Evolutionary conservation across 352 stramenopile species (phyloP).

Genomic region (Phytopythium litorale): DNA sequence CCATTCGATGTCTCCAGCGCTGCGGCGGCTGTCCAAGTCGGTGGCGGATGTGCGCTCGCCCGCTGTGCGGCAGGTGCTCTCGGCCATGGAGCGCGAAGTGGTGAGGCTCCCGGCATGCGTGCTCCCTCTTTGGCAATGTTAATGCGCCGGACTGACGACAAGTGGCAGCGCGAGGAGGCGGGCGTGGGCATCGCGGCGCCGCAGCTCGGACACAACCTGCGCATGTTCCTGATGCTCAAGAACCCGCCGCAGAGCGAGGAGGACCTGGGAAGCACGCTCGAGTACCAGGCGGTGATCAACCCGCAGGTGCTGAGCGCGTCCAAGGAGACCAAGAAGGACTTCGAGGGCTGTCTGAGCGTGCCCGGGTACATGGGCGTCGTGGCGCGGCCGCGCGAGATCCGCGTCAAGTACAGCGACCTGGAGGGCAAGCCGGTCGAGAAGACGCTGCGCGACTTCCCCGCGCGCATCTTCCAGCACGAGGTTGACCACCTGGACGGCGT

Average conservation of each 20-base stretch:
- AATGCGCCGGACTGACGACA: not conserved
- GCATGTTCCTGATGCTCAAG: conserved; percentile 84
- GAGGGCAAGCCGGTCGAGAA: conserved; percentile 49
- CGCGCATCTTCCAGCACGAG: conserved; percentile 83
- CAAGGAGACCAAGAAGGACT: conserved; percentile 54
- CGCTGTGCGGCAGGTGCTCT: conserved; percentile 43
- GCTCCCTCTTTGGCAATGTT: not conserved
- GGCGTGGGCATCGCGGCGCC: conserved; percentile 75
- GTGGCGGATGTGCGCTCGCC: conserved; percentile 53
- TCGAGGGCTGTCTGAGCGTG: conserved; percentile 83
- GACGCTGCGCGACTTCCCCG: conserved; percentile 69
- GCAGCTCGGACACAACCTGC: conserved; percentile 70
- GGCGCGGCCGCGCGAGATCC: conserved; percentile 50
- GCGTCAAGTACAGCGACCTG: conserved; percentile 56
- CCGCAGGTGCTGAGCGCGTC: conserved; percentile 63
- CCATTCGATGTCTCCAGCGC: conserved; percentile 21
- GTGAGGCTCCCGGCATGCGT: conserved; percentile 13
- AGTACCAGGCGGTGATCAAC: conserved; percentile 81
- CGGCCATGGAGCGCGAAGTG: conserved; percentile 67
- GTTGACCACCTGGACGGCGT: conserved; percentile 76
- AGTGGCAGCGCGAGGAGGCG: conserved; percentile 46
- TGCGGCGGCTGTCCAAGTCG: conserved; percentile 65
- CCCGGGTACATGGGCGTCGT: conserved; percentile 79
- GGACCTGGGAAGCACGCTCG: conserved; percentile 38
- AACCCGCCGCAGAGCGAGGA: conserved; percentile 51